Evolutionary conservation across 176 grass and related monocot genomes (phyloP).

Genomic region (Canna indica): DNA sequence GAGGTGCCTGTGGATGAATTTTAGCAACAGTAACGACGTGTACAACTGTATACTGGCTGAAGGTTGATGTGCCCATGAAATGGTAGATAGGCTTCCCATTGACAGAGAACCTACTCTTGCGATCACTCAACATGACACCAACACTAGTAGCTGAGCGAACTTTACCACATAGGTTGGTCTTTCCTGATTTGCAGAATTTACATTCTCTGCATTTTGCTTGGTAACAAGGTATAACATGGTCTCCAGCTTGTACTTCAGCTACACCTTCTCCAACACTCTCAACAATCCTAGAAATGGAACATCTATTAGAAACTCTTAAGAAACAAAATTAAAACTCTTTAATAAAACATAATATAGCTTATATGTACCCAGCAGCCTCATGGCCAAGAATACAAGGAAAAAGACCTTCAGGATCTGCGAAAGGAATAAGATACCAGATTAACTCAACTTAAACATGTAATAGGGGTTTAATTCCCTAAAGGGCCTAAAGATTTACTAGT

Average conservation of each 20-base stretch:
- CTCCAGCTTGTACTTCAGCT: slow-evolving; percentile 75
- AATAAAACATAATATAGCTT: neutral
- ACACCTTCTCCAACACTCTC: slow-evolving; percentile 97
- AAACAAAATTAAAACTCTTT: neutral
- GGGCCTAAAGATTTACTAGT: too few species aligned
- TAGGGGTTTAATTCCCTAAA: too few species aligned
- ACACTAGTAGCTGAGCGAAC: slow-evolving; percentile 69
- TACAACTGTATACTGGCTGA: slow-evolving; percentile 97
- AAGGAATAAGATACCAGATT: slow-evolving; percentile 4
- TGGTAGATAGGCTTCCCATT: slow-evolving; percentile 86
- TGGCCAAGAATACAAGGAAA: slow-evolving; percentile 99
- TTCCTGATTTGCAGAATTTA: slow-evolving; percentile 90
- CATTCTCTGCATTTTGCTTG: slow-evolving; percentile 89
- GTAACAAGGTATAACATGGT: slow-evolving; percentile 98
- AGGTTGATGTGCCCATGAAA: slow-evolving; percentile 99
- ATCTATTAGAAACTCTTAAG: neutral
- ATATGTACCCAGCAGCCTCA: slow-evolving; percentile 80
- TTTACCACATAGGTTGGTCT: slow-evolving; percentile 96
- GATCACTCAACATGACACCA: slow-evolving; percentile 88
- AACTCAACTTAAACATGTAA: neutral
- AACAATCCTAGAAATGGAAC: slow-evolving; percentile 41
- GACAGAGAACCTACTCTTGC: slow-evolving; percentile 71
- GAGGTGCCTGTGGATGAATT: slow-evolving; percentile 70
- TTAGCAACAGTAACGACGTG: slow-evolving; percentile 97
- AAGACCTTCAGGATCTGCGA: slow-evolving; percentile 90